Base-by-base conservation (phyloP, 768 basidiomycete genomes). In the Tulasnella sp. region DNA sequence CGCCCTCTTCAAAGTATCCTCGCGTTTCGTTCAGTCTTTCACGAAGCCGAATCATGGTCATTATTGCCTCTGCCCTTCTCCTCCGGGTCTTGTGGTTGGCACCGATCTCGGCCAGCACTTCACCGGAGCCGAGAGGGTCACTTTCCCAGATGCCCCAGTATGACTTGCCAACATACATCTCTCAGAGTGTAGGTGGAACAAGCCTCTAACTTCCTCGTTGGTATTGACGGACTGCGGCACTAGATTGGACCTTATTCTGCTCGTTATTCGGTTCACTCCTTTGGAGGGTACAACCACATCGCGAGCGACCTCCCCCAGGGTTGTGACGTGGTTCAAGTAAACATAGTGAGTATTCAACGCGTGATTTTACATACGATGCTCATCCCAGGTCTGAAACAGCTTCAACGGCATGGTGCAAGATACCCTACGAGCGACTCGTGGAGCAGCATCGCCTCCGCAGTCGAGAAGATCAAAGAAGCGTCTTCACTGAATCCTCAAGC, bases 371-470 rank as follows among this genome's bases (percentile, higher is more conserved):
- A 69, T 57, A 5, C 26, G 44, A 29, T 5, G 15, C 26, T 75
- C 39, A 35, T 0, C 15, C 13, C 20, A 26, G 18, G 16, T 61
- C 39, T 1, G 3, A 32, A 44, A n/a, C 37, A 77, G 70, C 71
- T 72, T 71, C 69, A 70, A 39, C 70, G 77, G 18, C 77, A 77
- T 35, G 77, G 77, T n/a, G 77, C 77, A 18, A 29, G 77, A 37
- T 46, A 70, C 35, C 70, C 77, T 16, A 70, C 69, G 20, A 44
- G 70, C 40, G 70, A 40, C 42, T 26, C n/a, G 20, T 32, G 23
- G 67, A 37, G 70, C 23, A 40, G 13, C 32, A 77, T 77, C 69
- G 37, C 23, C 42, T 26, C 40, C 16, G 46, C 69, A 15, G 23
- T 70, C 35, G 44, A 3, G 16, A 77, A 77, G 77, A 37, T 77